phyloP scores from a whole-genome alignment of 2,329 filamentous ascomycete genomes.

The Xylariaceae sp. region DNA sequence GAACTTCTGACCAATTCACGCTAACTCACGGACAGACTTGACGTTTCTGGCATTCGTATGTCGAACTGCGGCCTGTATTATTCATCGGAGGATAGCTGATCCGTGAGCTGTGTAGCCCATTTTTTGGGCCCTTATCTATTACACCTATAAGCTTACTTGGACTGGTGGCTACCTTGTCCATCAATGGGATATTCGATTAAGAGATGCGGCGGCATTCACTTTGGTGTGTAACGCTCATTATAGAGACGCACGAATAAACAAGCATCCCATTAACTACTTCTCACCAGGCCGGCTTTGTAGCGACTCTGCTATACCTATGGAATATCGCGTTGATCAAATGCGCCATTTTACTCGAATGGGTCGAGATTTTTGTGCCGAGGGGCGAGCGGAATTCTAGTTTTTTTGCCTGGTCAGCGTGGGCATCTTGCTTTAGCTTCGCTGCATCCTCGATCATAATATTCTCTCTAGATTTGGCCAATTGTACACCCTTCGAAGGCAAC shows the following conservation, averaged over 20 bases:
- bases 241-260: background rate
- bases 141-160: constrained; percentile 10
- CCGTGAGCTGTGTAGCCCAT: constrained; percentile 2
- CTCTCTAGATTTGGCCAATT: constrained; percentile 10
- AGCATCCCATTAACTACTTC: background rate
- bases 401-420: constrained; percentile 8
- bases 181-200: constrained; percentile 10
- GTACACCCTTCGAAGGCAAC: constrained; percentile 12
- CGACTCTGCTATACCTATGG: constrained; percentile 8
- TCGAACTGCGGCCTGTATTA: background rate
- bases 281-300: constrained; percentile 2
- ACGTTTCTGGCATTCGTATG: background rate
- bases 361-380: constrained; percentile 7
- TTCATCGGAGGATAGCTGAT: too few relatives aligned
- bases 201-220: constrained; percentile 2
- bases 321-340: constrained; percentile 12
- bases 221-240: constrained; percentile 1
- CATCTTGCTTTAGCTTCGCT: background rate
- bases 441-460: constrained; percentile 12
- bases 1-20: background rate
- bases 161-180: constrained; percentile 13
- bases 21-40: background rate
- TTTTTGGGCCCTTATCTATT: constrained; percentile 11
- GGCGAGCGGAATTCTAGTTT: constrained; percentile 6
- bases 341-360: constrained; percentile 13